These are phyloP conservation scores for Fusarium praegraminearum DNA, from an alignment of 2,329 filamentous ascomycete species.

Conservation along the genomic window DNA sequence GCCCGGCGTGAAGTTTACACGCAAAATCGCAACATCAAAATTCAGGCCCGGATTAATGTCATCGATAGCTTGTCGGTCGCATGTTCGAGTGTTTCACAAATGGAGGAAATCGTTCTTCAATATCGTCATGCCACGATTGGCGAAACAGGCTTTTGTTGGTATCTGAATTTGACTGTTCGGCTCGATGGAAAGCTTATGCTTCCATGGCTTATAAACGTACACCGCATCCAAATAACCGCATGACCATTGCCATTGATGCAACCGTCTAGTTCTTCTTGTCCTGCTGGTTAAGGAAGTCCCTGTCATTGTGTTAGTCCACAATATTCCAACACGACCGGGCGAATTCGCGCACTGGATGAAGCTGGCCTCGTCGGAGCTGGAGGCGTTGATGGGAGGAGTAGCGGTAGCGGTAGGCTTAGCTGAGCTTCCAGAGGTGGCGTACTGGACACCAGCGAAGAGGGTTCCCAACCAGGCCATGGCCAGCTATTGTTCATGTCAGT, in stretches of 20 bases:
- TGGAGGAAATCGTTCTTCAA: not conserved
- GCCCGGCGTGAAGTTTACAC: not conserved
- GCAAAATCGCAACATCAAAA: not conserved
- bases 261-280: slow-evolving; percentile 56
- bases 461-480: slow-evolving; percentile 67
- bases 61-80: not conserved
- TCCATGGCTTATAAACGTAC: slow-evolving; percentile 51
- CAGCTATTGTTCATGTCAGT: slow-evolving; percentile 58
- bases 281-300: slow-evolving; percentile 57
- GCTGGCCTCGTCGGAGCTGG: slow-evolving; percentile 71
- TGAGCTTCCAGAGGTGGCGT: slow-evolving; percentile 60
- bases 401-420: slow-evolving; percentile 58
- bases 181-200: slow-evolving; percentile 42
- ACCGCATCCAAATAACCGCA: slow-evolving; percentile 50
- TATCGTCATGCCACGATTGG: slow-evolving; percentile 40
- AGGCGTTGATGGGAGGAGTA: slow-evolving; percentile 71
- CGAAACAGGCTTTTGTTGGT: slow-evolving; percentile 43
- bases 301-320: slow-evolving; percentile 47
- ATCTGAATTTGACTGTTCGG: slow-evolving; percentile 45
- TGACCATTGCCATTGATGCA: slow-evolving; percentile 30
- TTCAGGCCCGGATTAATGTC: not conserved
- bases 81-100: slow-evolving; percentile 27
- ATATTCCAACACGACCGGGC: slow-evolving; percentile 3
- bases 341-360: slow-evolving; percentile 70
- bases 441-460: slow-evolving; percentile 63